phyloP scores from a whole-genome alignment of 1,284 basidiomycete genomes.

The Sutorius eximius region DNA sequence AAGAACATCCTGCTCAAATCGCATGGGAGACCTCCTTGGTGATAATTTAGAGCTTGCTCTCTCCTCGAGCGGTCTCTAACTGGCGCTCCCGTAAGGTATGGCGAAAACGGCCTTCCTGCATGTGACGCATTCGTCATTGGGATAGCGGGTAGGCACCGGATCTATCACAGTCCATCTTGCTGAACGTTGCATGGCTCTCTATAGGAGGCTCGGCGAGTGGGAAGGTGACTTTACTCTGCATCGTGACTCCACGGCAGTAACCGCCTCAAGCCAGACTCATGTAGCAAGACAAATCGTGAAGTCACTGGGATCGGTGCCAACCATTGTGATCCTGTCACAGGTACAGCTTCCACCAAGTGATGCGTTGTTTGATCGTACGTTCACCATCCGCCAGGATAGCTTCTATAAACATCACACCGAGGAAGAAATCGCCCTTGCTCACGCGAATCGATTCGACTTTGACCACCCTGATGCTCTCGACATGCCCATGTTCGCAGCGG shows the following conservation, averaged over 20 bases:
- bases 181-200: conserved; percentile 8
- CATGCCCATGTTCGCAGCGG: conserved; percentile 81
- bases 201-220: conserved; percentile 89
- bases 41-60: conserved; percentile 25
- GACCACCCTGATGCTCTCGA: conserved; percentile 95
- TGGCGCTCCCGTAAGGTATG: conserved; percentile 55
- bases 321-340: conserved; percentile 87
- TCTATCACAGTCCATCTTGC: conserved; percentile 35
- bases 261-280: conserved; percentile 61
- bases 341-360: conserved; percentile 35
- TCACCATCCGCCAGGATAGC: conserved; percentile 64
- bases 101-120: conserved; percentile 66
- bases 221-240: conserved; percentile 56
- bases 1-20: conserved; percentile 85
- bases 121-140: conserved; percentile 89
- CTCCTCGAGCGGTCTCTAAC: conserved; percentile 10
- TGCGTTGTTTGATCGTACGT: neutral
- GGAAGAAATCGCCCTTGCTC: conserved; percentile 80
- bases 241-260: conserved; percentile 9
- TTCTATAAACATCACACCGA: conserved; percentile 85
- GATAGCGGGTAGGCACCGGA: conserved; percentile 74
- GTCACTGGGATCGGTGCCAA: conserved; percentile 80
- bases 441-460: conserved; percentile 86
- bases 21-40: conserved; percentile 83
- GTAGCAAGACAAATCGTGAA: conserved; percentile 88